Conservation (phyloP, 2,329 filamentous ascomycete genomes). For the Botryotinia globosa region DNA sequence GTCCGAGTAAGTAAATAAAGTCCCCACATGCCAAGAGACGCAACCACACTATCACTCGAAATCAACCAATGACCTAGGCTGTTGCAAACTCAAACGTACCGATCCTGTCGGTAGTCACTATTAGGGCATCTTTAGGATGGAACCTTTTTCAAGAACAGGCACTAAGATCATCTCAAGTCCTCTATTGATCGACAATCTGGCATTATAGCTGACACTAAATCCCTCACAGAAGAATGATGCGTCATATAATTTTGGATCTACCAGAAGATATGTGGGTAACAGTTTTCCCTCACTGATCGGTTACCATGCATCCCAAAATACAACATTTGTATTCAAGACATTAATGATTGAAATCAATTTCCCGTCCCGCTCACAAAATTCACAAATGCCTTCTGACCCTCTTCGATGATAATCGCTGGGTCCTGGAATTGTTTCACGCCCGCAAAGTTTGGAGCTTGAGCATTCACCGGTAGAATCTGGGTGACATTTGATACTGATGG, state of each 20-base stretch:
- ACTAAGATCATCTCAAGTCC: not conserved
- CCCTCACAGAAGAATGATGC: not conserved
- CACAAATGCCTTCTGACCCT: constrained; percentile 28
- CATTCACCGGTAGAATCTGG: constrained; percentile 28
- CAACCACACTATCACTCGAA: not conserved
- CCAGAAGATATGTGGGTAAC: not conserved
- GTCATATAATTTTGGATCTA: constrained; percentile 11
- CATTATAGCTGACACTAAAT: not conserved
- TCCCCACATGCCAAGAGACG: not conserved
- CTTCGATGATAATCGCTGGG: constrained; percentile 32
- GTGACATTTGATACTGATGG: constrained; percentile 19
- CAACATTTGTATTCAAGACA: not conserved
- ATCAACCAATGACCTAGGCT: not conserved
- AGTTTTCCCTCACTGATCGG: too few relatives aligned
- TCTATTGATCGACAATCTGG: not conserved
- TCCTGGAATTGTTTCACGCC: constrained; percentile 24
- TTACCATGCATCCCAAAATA: not conserved
- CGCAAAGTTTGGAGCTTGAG: constrained; percentile 24
- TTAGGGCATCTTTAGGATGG: not conserved
- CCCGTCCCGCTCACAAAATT: constrained; percentile 11
- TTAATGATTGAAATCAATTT: not conserved
- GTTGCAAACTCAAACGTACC: constrained; percentile 6
- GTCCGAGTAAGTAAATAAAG: not conserved
- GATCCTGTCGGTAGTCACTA: not conserved
- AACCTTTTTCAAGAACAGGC: not conserved